Percentiles rank a stretch among this genome's conserved stretches.
Evolutionary conservation across 306 rosid genomes (phyloP).

Genomic region (Castanea crenata): DNA sequence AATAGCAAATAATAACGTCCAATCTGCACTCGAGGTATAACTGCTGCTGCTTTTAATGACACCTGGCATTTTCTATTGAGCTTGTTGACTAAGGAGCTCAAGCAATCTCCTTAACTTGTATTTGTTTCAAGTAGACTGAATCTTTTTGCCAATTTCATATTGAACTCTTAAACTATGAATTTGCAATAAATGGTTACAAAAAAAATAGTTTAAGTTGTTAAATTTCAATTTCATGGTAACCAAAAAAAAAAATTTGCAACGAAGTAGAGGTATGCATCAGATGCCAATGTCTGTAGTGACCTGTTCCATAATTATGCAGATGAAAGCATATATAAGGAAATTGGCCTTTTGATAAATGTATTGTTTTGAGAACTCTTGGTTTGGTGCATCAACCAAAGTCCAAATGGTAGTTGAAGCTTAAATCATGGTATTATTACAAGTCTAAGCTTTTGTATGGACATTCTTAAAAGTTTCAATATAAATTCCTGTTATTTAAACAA

Average conservation of each 20-base stretch:
- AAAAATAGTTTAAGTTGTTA: too few species aligned
- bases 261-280: background rate
- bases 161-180: background rate
- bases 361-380: background rate
- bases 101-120: background rate
- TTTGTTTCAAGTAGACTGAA: background rate
- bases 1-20: slow-evolving; percentile 43
- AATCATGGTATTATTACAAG: background rate
- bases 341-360: background rate
- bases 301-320: background rate
- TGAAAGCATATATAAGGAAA: background rate
- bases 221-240: too few species aligned
- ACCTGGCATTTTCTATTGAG: background rate
- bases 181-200: background rate
- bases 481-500: background rate
- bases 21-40: slow-evolving; percentile 52
- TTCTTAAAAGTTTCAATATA: background rate
- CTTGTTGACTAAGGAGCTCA: background rate
- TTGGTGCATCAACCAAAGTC: background rate
- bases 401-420: background rate
- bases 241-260: too few species aligned
- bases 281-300: background rate
- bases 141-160: background rate
- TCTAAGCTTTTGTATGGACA: background rate
- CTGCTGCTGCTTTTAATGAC: slow-evolving; percentile 15